These are phyloP conservation scores for Cystofilobasidium ferigula DNA, from an alignment of 768 basidiomycete species.

Conservation along the genomic window DNA sequence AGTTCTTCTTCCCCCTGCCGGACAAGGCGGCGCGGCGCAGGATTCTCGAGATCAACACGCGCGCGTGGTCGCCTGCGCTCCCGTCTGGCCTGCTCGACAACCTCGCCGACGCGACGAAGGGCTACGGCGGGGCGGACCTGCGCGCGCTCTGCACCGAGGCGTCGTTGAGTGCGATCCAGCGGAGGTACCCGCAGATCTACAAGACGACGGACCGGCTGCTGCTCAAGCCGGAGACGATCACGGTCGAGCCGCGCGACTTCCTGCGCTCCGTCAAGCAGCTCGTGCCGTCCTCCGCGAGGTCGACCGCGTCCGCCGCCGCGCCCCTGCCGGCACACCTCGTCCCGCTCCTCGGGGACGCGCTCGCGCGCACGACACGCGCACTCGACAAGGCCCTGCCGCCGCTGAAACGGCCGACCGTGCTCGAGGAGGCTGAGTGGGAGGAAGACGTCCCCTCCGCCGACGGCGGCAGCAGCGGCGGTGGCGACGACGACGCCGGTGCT, in stretches of 20 bases:
- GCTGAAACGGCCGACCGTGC: conserved; percentile 64
- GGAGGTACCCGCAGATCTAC: conserved; percentile 95
- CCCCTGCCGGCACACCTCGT: conserved; percentile 74
- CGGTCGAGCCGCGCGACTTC: conserved; percentile 77
- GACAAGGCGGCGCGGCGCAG: conserved; percentile 69
- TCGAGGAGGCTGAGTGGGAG: conserved; percentile 93
- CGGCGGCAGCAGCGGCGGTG: too few species aligned
- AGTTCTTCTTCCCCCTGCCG: conserved; percentile 94
- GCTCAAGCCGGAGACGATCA: conserved; percentile 73
- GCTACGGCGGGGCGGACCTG: conserved; percentile 94
- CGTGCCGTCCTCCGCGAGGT: conserved; percentile 86
- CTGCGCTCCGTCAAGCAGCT: conserved; percentile 95
- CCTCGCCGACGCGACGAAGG: conserved; percentile 81
- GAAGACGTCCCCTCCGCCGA: conserved; percentile 53
- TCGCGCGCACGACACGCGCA: conserved; percentile 60
- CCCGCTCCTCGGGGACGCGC: conserved; percentile 57
- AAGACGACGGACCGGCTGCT: conserved; percentile 73
- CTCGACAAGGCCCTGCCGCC: conserved; percentile 68
- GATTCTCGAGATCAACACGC: conserved; percentile 82
- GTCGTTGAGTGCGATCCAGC: conserved; percentile 86
- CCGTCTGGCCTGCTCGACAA: conserved; percentile 49
- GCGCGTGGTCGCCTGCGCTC: conserved; percentile 75
- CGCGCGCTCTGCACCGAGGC: conserved; percentile 94
- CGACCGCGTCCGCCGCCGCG: conserved; percentile 71
- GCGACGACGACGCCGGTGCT: too few species aligned